Conservation (phyloP, 441 rosid species). For the Populus hybrid region DNA sequence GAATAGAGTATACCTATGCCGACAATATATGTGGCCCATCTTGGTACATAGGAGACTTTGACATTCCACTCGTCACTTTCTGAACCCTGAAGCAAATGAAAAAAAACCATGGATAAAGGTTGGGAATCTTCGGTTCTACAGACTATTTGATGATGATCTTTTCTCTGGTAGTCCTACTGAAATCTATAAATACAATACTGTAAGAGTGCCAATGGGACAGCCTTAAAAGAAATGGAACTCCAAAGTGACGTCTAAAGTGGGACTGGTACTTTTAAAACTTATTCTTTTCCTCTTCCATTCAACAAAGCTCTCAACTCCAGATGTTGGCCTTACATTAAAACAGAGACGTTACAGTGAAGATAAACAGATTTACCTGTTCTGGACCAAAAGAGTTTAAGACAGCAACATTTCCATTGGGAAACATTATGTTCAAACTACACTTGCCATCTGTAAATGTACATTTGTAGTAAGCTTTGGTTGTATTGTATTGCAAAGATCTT, state of each 20-base stretch:
- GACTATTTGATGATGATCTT: background rate
- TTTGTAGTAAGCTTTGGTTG: slow-evolving; percentile 68
- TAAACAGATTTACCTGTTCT: slow-evolving; percentile 44
- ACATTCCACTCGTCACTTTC: slow-evolving; percentile 57
- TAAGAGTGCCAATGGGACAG: slow-evolving; percentile 1
- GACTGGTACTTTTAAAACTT: slow-evolving; percentile 1
- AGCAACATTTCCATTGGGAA: slow-evolving; percentile 60
- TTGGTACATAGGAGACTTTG: slow-evolving; percentile 76
- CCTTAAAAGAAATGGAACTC: background rate
- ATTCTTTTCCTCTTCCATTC: slow-evolving; percentile 1
- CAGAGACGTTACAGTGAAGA: slow-evolving; percentile 2
- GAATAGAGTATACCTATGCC: slow-evolving; percentile 62
- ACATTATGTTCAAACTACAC: slow-evolving; percentile 56
- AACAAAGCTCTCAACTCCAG: background rate
- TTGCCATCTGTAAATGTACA: slow-evolving; percentile 57
- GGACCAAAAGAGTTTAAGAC: slow-evolving; percentile 71
- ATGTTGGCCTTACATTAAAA: background rate
- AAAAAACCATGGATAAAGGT: slow-evolving; percentile 12
- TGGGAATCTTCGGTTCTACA: background rate
- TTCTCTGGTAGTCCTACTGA: background rate
- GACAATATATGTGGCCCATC: slow-evolving; percentile 86
- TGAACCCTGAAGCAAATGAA: slow-evolving; percentile 47
- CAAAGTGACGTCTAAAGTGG: slow-evolving; percentile 2
- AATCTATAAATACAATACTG: background rate
- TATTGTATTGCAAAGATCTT: slow-evolving; percentile 64